Base-by-base conservation (phyloP, 1,284 basidiomycete genomes). In the Boletus sp. region DNA sequence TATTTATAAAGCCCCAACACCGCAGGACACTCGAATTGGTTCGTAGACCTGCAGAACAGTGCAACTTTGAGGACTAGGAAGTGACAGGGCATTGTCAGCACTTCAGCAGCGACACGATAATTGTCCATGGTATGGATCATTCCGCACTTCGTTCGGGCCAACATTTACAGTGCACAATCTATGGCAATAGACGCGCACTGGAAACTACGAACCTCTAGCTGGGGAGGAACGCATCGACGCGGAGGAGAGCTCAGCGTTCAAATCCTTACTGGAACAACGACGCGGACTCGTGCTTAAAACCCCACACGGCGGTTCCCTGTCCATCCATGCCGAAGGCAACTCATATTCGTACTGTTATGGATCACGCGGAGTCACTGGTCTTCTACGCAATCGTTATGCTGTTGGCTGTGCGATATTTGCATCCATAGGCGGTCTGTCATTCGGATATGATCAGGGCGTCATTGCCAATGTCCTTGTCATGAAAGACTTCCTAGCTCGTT, bases 391-490 rank as follows among this genome's bases (percentile, higher is more conserved):
- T 61, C 72, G 71, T 44, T 84, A 80, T 53, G 76, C 81, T 1
- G 65, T 82, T 5, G 67, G 77, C 3, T 86, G 84, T 55, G 84
- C 82, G 2, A 66, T 82, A 29, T 84, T 88, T 49, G 88, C 84
- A 0, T 85, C 82, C 13, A 77, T 91, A 56, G 89, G 88, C 4
- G 88, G 89, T 0, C 63, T 91, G 40, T 79, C 85, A 20, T 91
- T 91, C 64, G 88, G 88, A 5, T 86, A 85, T 64, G 83, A 85
- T 56, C 84, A 86, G 59, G 83, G 84, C 35, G 82, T 84, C 47
- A 86, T 90, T 55, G 84, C 88, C 3, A 90, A 90, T 62, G 81
- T 91, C 8, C 74, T 91, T 13, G 84, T 88, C n/a, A 91, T 91
- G 88, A 69, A 72, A 41, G 82, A 87, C 54, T 91, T 91, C 56